Evolutionary conservation across 23 red algal species (phyloP).

Genomic region (Cyanidium caldarium): DNA sequence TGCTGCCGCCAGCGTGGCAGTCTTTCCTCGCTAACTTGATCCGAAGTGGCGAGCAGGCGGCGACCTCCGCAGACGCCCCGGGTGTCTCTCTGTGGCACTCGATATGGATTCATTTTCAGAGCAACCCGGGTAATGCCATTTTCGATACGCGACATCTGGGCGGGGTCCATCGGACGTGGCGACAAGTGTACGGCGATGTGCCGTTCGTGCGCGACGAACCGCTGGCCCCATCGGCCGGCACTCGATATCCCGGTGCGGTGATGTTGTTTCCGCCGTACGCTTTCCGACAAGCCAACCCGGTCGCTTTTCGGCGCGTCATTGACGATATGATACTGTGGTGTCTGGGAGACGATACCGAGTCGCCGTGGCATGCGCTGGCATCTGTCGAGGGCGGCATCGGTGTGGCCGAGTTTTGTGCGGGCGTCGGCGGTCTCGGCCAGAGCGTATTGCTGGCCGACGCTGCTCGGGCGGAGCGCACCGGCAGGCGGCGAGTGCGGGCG

Average conservation of each 20-base stretch:
- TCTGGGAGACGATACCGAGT: neutral
- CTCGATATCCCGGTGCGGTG: neutral
- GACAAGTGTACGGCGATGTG: constrained; percentile 8
- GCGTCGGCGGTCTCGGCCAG: constrained; percentile 60
- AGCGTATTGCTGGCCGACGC: constrained; percentile 2
- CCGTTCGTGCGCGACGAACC: neutral
- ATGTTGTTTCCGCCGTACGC: constrained; percentile 16
- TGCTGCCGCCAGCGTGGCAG: too few species aligned
- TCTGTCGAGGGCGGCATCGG: neutral
- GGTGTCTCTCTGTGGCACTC: neutral
- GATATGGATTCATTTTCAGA: constrained; percentile 14
- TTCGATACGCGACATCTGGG: neutral
- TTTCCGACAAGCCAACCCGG: constrained; percentile 12
- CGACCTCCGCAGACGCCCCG: neutral
- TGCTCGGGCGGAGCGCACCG: neutral
- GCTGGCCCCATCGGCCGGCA: too few species aligned
- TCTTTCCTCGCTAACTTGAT: too few species aligned
- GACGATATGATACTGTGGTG: neutral
- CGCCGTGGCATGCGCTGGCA: neutral
- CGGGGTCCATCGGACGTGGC: neutral
- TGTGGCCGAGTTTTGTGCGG: constrained; percentile 52
- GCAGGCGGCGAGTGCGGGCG: neutral
- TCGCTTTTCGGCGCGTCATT: neutral
- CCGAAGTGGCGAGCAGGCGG: neutral
- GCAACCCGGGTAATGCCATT: constrained; percentile 1